Conservation (phyloP, 345 rosid species). For the Populus nigra region DNA sequence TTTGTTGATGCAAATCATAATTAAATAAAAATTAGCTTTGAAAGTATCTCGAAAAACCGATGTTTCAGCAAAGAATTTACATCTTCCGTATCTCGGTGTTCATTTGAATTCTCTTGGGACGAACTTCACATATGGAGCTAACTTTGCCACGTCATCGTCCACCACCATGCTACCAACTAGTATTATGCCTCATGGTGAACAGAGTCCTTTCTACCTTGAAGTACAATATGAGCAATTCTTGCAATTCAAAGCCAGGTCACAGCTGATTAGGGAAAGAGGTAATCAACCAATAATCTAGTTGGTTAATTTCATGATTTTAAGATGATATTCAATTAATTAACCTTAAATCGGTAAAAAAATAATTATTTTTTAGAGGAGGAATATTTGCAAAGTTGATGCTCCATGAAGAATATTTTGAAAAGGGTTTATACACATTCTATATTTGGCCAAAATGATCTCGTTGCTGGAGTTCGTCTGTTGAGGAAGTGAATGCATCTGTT, state of each 20-base stretch:
- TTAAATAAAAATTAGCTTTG: no score
- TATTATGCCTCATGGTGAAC: constrained; percentile 14
- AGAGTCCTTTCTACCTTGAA: constrained; percentile 45
- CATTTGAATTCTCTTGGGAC: constrained; percentile 30
- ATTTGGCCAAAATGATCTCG: constrained; percentile 60
- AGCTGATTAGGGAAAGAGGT: not conserved
- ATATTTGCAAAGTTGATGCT: no score
- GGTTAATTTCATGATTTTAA: not conserved
- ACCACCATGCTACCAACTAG: constrained; percentile 8
- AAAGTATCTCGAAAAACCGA: not conserved
- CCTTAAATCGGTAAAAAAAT: not conserved
- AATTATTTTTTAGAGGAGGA: no score
- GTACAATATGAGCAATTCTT: constrained; percentile 42
- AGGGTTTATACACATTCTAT: constrained; percentile 51
- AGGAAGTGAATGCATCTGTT: constrained; percentile 40
- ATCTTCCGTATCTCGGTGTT: constrained; percentile 23
- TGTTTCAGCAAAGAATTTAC: constrained; percentile 24
- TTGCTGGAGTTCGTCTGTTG: constrained; percentile 27
- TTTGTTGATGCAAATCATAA: no score
- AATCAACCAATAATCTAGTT: not conserved
- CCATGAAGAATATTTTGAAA: not conserved
- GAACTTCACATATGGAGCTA: constrained; percentile 33
- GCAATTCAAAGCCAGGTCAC: constrained; percentile 36
- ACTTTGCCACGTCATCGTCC: constrained; percentile 31
- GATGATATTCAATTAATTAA: not conserved